Conservation (phyloP, 106 monocot species). For the Chionographis japonica region DNA sequence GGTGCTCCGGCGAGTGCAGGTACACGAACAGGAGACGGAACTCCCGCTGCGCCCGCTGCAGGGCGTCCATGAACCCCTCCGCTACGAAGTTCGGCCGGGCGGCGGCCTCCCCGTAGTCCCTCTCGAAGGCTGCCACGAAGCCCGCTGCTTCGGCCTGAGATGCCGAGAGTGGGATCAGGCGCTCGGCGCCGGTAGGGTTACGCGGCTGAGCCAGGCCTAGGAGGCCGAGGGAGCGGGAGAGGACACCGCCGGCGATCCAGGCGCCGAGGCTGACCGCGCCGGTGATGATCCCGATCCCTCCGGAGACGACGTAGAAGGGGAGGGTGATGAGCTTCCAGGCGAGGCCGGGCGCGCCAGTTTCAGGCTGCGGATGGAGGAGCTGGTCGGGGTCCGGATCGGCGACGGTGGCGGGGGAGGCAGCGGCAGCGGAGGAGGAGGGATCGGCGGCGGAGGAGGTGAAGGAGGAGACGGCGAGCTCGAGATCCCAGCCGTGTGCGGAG, state of each 20-base stretch:
- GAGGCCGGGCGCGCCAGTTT: slow-evolving; percentile 39
- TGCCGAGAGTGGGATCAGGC: slow-evolving; percentile 33
- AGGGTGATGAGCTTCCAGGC: slow-evolving; percentile 81
- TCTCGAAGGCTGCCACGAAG: slow-evolving; percentile 57
- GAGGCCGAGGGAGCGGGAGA: slow-evolving; percentile 66
- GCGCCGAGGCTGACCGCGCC: slow-evolving; percentile 57
- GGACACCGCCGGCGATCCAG: slow-evolving; percentile 70
- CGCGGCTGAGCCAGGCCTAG: slow-evolving; percentile 35
- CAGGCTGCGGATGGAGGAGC: neutral
- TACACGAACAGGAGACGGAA: slow-evolving; percentile 86
- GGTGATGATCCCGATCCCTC: slow-evolving; percentile 49
- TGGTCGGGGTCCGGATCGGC: neutral
- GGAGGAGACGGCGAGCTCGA: slow-evolving; percentile 85
- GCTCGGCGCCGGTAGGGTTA: slow-evolving; percentile 11
- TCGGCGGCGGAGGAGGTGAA: slow-evolving; percentile 35
- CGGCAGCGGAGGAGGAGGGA: slow-evolving; percentile 7
- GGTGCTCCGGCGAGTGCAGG: slow-evolving; percentile 91
- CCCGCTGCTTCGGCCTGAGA: slow-evolving; percentile 66
- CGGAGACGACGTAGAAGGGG: slow-evolving; percentile 81
- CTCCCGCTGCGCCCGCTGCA: slow-evolving; percentile 78
- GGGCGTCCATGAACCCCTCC: slow-evolving; percentile 88
- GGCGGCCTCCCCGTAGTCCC: slow-evolving; percentile 37
- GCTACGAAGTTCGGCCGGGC: slow-evolving; percentile 49
- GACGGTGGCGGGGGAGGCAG: slow-evolving; percentile 21
- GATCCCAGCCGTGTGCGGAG: slow-evolving; percentile 88